Percentiles rank a stretch among this genome's conserved stretches.
Evolutionary conservation across 2,329 filamentous ascomycete species (phyloP).

Genomic region (Albophoma yamanashiensis): DNA sequence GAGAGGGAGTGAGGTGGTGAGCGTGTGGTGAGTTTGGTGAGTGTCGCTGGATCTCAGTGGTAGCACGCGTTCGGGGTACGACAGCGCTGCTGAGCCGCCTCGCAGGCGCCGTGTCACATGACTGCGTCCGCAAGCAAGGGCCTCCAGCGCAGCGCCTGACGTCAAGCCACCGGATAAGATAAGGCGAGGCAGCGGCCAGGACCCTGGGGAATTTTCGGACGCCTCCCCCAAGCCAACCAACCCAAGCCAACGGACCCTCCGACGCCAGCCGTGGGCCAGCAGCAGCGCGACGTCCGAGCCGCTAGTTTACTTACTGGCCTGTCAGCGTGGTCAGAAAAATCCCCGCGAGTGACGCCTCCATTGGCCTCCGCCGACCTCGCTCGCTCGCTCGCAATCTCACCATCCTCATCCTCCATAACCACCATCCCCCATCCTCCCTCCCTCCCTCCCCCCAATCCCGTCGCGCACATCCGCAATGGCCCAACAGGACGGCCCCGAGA

Average conservation of each 20-base stretch:
- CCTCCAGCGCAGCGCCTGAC: background rate
- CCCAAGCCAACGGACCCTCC: background rate
- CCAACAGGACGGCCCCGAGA: constrained; percentile 15
- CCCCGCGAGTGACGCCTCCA: background rate
- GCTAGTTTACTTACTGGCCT: background rate
- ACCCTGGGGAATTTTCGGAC: background rate
- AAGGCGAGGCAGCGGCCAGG: background rate
- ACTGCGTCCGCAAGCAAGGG: background rate
- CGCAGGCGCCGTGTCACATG: background rate
- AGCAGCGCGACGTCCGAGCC: background rate
- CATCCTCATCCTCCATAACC: background rate
- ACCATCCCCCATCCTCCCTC: background rate
- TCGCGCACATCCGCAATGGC: constrained; percentile 12
- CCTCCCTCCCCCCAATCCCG: background rate
- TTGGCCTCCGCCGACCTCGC: background rate
- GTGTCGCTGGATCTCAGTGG: background rate
- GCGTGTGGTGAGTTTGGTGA: background rate
- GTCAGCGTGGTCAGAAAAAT: background rate
- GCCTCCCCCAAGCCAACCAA: background rate
- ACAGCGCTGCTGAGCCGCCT: too few species aligned
- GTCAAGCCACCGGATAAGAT: background rate
- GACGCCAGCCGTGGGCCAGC: background rate
- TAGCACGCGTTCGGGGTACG: background rate
- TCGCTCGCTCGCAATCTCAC: background rate
- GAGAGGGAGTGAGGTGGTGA: background rate